Base-by-base conservation (phyloP, 768 basidiomycete species). In the Boletus vermiculosoides region DNA sequence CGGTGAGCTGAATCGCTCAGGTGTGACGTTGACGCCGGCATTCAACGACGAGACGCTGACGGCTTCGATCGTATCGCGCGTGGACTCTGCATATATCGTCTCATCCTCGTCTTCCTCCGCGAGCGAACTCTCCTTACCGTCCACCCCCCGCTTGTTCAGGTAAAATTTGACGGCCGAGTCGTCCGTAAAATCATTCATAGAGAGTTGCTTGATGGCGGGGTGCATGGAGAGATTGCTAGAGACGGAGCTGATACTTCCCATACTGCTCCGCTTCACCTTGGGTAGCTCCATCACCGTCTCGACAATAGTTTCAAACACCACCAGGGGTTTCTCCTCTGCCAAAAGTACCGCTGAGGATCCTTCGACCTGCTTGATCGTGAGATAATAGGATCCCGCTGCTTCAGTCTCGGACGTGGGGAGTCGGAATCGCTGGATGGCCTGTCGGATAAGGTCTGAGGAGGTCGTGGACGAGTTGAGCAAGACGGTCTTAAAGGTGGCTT, bases 401-500 rank as follows among this genome's bases (percentile, higher is more conserved):
- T 81, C 78, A 34, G 80, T 75, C 56, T 81, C 78, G 47, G 81
- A 80, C 1, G 79, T 74, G 0, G 88, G 84, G 5, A 98, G 76
- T 33, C 92, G 78, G 84, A 99, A 98, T 8, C 97, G 86, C 71
- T 98, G 96, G 54, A 94, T 87, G 7, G 95, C 92, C 75, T 99
- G 97, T 55, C 83, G 81, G 50, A 98, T 82, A 41, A 99, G 83
- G 57, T 97, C 96, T 0, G 79, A 75, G 0, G 92, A 83, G 0
- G 88, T 90, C 0, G 96, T 98, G 1, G 85, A 86, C 5, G 89
- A 77, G 65, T 95, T 98, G 54, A 98, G 81, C 18, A 98, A 75
- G 1, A 96, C 97, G 7, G 97, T 98, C 77, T 98, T 98, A 82
- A 99, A 99, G 6, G 96, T 97, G 2, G 94, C 93, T 64, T 98